phyloP scores from a whole-genome alignment of 2,329 filamentous ascomycete genomes.

The Stachybotrys echinatus region DNA sequence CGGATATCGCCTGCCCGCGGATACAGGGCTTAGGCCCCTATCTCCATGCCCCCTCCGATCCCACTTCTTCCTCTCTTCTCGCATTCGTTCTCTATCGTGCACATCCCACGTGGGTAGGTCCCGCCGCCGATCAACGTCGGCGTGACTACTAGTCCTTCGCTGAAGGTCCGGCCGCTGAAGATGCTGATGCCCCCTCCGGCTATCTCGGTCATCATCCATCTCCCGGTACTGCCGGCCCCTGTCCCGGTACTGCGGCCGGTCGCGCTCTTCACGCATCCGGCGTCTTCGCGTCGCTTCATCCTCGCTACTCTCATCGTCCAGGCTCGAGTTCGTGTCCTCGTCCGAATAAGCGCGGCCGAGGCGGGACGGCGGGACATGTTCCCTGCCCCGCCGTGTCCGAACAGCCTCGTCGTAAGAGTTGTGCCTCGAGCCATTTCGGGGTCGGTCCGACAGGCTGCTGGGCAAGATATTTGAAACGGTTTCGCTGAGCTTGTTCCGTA shows the following conservation, averaged over 20 bases:
- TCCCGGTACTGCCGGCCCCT: constrained; percentile 33
- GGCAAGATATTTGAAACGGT: constrained; percentile 39
- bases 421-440: constrained; percentile 29
- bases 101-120: constrained; percentile 27
- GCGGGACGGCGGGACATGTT: constrained; percentile 33
- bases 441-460: constrained; percentile 27
- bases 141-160: constrained; percentile 44
- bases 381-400: constrained; percentile 31
- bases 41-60: constrained; percentile 28
- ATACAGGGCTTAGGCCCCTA: constrained; percentile 22
- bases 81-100: constrained; percentile 23
- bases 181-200: constrained; percentile 26
- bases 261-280: constrained; percentile 13
- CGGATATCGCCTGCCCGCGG: constrained; percentile 31
- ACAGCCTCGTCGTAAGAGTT: constrained; percentile 22
- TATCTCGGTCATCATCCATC: constrained; percentile 25
- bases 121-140: constrained; percentile 39
- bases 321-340: constrained; percentile 27
- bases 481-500: constrained; percentile 39
- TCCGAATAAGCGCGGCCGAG: constrained; percentile 38
- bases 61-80: constrained; percentile 28
- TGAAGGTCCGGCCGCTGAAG: constrained; percentile 33
- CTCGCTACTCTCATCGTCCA: constrained; percentile 25
- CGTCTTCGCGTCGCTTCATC: constrained; percentile 22
- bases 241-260: constrained; percentile 21